Evolutionary conservation across 208 protist genomes (phyloP).

Genomic region (Crithidia sp.): DNA sequence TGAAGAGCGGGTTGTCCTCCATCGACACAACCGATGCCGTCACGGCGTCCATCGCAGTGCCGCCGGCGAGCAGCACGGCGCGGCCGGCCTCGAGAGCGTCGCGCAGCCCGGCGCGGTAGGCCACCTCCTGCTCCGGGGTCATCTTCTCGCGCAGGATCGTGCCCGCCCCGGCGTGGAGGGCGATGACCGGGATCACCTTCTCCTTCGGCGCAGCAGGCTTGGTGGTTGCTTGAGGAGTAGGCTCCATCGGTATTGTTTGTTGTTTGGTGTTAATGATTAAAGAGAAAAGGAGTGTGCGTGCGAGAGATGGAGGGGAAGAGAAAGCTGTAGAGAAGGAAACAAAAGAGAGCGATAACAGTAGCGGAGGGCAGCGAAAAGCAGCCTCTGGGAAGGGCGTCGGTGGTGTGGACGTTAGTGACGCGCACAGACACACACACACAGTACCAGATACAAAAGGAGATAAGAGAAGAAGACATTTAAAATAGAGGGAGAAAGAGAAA

Average conservation of each 20-base stretch:
- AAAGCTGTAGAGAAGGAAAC: too few relatives aligned
- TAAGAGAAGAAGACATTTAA: too few relatives aligned
- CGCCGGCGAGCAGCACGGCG: conserved; percentile 19
- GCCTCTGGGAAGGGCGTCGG: too few relatives aligned
- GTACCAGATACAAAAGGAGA: too few relatives aligned
- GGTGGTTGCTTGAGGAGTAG: neutral
- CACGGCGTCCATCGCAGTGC: conserved; percentile 32
- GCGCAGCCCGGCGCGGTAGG: conserved; percentile 21
- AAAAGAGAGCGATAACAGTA: too few relatives aligned
- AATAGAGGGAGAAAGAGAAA: too few relatives aligned
- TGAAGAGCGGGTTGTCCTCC: conserved; percentile 41
- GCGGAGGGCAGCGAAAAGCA: too few relatives aligned
- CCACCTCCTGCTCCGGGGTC: conserved; percentile 25
- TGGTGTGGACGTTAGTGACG: too few relatives aligned
- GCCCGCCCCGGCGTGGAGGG: conserved; percentile 31
- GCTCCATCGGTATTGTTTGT: neutral
- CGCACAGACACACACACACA: too few relatives aligned
- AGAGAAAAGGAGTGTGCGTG: neutral
- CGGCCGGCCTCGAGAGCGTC: conserved; percentile 28
- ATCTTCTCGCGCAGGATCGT: conserved; percentile 25
- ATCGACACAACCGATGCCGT: conserved; percentile 29
- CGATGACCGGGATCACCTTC: conserved; percentile 20
- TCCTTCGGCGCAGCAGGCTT: conserved; percentile 4
- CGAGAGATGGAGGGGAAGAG: too few relatives aligned
- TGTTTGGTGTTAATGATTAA: neutral